A percentile compares a stretch with the other conserved stretches of the same genome.
Conservation (phyloP, 305 asterid species). For the Fraxinus latifolia region DNA sequence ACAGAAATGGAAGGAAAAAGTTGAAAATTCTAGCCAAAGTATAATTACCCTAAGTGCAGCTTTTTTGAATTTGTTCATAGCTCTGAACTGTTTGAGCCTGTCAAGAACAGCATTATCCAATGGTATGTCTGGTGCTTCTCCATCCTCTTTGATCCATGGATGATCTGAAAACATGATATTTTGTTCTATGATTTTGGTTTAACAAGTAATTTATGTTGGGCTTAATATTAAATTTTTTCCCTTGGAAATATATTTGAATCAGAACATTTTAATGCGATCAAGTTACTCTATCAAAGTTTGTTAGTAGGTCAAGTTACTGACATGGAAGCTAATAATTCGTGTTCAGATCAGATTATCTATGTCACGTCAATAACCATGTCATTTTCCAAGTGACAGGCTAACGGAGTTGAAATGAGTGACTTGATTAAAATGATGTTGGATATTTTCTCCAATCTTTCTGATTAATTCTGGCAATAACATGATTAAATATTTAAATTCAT, state of each 20-base stretch:
- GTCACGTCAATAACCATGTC: neutral
- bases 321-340: neutral
- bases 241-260: neutral
- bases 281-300: neutral
- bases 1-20: neutral
- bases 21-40: neutral
- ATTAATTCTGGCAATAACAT: neutral
- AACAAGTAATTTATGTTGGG: neutral
- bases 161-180: neutral
- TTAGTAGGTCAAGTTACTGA: neutral
- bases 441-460: neutral
- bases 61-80: constrained; percentile 8
- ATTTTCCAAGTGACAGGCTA: neutral
- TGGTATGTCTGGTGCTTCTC: constrained; percentile 5
- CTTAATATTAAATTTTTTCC: neutral
- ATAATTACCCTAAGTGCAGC: constrained; percentile 4
- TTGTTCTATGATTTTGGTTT: neutral
- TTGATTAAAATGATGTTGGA: neutral
- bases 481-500: neutral
- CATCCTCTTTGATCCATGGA: constrained; percentile 14
- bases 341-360: neutral
- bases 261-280: neutral
- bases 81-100: constrained; percentile 8
- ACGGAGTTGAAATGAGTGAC: neutral
- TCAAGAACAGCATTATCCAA: constrained; percentile 5